A percentile compares a stretch with the other conserved stretches of the same genome.
Evolutionary conservation across 2,329 filamentous ascomycete genomes (phyloP).

Genomic region (Fusarium verrucosum): DNA sequence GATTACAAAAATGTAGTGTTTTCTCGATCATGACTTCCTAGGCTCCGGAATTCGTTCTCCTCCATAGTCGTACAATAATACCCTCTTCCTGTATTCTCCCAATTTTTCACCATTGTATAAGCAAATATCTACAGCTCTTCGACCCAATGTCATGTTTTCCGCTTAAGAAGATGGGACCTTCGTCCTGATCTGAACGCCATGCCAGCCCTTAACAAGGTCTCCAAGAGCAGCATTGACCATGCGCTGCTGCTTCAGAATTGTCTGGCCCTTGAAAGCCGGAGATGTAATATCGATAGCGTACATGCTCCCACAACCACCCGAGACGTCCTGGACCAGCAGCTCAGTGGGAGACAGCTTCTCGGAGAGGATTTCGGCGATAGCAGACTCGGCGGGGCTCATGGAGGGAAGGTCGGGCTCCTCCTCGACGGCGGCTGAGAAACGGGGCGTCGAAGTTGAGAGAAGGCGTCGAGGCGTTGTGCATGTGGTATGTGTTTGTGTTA

Average conservation of each 20-base stretch:
- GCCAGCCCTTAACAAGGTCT: slow-evolving; percentile 82
- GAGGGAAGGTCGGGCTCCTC: slow-evolving; percentile 38
- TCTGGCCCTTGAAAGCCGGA: slow-evolving; percentile 73
- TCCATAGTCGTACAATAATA: slow-evolving; percentile 13
- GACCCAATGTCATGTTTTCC: too few relatives aligned
- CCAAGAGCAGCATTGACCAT: slow-evolving; percentile 79
- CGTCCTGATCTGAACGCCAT: slow-evolving; percentile 83
- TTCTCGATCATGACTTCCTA: neutral
- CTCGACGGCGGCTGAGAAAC: slow-evolving; percentile 19
- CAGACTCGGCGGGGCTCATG: slow-evolving; percentile 62
- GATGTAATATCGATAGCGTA: slow-evolving; percentile 83
- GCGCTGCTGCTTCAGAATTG: slow-evolving; percentile 82
- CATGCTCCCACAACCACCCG: slow-evolving; percentile 87
- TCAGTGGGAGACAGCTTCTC: slow-evolving; percentile 61
- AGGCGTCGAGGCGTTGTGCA: slow-evolving; percentile 10
- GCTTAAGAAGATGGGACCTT: slow-evolving; percentile 53
- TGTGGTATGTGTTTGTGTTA: slow-evolving; percentile 6
- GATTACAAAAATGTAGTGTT: neutral
- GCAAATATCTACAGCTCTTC: neutral
- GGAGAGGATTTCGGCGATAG: slow-evolving; percentile 65
- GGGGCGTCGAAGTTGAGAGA: slow-evolving; percentile 15
- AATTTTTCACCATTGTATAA: neutral
- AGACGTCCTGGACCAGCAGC: slow-evolving; percentile 78
- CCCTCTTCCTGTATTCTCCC: neutral
- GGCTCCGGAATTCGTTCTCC: neutral